Conservation (phyloP, 148 eudicot species). For the Cornus kousa region DNA sequence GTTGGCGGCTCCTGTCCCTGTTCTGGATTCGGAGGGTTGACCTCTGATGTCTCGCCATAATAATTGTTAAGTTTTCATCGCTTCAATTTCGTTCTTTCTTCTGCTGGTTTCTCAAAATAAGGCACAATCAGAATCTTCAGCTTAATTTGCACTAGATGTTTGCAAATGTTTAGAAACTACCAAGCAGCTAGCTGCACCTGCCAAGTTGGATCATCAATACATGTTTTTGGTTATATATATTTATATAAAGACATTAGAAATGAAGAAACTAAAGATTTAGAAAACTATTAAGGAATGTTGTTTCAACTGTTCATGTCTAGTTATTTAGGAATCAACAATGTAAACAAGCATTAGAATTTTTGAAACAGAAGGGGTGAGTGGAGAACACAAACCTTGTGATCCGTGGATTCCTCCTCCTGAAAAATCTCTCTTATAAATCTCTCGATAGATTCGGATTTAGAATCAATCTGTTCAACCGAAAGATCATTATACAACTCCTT, state of each 20-base stretch:
- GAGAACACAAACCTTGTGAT: constrained; percentile 25
- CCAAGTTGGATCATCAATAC: too few relatives aligned
- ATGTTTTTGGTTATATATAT: too few relatives aligned
- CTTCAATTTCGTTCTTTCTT: constrained; percentile 50
- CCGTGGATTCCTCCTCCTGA: constrained; percentile 38
- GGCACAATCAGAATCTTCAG: neutral
- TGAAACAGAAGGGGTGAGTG: neutral
- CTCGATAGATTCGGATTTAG: constrained; percentile 43
- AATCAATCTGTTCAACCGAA: constrained; percentile 45
- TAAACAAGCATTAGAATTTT: too few relatives aligned
- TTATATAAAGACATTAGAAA: too few relatives aligned
- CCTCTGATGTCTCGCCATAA: neutral
- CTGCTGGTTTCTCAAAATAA: constrained; percentile 65
- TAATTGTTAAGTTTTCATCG: constrained; percentile 8
- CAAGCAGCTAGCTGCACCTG: too few relatives aligned
- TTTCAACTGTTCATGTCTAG: too few relatives aligned
- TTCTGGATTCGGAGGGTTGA: neutral
- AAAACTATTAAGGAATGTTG: too few relatives aligned
- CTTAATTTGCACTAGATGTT: too few relatives aligned
- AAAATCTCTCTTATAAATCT: constrained; percentile 27
- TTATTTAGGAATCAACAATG: too few relatives aligned
- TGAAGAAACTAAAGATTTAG: too few relatives aligned
- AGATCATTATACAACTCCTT: constrained; percentile 54
- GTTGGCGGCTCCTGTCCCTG: neutral
- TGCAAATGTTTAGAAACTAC: too few relatives aligned